Conservation (phyloP, 2,329 filamentous ascomycete genomes). For the Penicillium sp. region DNA sequence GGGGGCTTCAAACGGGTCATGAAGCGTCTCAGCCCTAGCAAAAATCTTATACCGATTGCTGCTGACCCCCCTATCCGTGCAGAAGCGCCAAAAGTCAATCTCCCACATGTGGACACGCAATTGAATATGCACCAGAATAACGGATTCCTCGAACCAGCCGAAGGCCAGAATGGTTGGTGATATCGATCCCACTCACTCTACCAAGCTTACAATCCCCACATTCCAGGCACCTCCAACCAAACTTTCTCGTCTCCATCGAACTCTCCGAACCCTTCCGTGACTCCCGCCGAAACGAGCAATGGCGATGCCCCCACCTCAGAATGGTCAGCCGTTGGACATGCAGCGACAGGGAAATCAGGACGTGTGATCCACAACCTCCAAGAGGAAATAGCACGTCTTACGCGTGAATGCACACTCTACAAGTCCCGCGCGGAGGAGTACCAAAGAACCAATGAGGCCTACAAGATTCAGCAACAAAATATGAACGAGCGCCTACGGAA, state of each 20-base stretch:
- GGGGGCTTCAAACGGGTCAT: conserved; percentile 32
- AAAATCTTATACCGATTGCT: conserved; percentile 12
- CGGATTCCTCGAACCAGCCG: conserved; percentile 33
- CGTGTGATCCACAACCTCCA: conserved; percentile 52
- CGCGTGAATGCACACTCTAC: conserved; percentile 47
- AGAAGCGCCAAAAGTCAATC: conserved; percentile 37
- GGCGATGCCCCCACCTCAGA: conserved; percentile 33
- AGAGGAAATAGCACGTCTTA: conserved; percentile 50
- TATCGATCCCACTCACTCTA: not conserved
- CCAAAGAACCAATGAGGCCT: conserved; percentile 46
- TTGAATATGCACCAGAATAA: conserved; percentile 46
- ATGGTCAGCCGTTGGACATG: conserved; percentile 52
- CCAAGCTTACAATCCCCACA: conserved; percentile 1
- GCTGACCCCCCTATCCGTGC: conserved; percentile 30
- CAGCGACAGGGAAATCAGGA: conserved; percentile 50
- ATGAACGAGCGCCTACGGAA: conserved; percentile 47
- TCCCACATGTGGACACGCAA: conserved; percentile 42
- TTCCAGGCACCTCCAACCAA: conserved; percentile 17
- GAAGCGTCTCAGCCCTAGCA: conserved; percentile 13
- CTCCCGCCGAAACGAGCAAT: conserved; percentile 25
- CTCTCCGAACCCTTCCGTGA: conserved; percentile 13
- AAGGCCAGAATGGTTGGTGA: conserved; percentile 27
- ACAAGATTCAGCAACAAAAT: conserved; percentile 46
- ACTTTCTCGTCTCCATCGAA: conserved; percentile 17
- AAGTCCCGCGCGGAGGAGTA: conserved; percentile 48